phyloP scores from a whole-genome alignment of 768 basidiomycete genomes.

The Leccinellum albellum region DNA sequence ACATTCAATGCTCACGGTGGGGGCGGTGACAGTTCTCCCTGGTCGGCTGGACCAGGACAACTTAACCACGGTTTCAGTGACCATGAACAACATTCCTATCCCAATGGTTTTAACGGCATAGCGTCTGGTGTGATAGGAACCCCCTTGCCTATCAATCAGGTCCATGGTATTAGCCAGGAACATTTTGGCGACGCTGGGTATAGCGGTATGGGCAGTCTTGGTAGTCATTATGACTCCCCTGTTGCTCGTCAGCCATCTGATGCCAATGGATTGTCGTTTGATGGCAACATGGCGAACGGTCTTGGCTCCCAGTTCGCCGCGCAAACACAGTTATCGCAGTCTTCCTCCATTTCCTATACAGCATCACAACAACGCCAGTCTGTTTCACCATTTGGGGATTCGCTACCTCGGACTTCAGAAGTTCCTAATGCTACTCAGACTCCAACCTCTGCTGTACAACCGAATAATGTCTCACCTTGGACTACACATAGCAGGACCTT shows the following conservation, averaged over 20 bases:
- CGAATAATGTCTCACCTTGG: conserved; percentile 24
- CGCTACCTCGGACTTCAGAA: conserved; percentile 15
- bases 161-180: conserved; percentile 27
- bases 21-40: conserved; percentile 29
- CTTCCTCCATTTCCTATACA: conserved; percentile 20
- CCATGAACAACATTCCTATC: conserved; percentile 22
- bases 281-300: conserved; percentile 12
- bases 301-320: conserved; percentile 21
- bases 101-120: conserved; percentile 23
- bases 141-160: conserved; percentile 17
- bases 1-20: conserved; percentile 36
- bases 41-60: conserved; percentile 32
- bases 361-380: conserved; percentile 19
- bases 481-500: conserved; percentile 13
- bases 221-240: conserved; percentile 21
- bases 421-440: conserved; percentile 18
- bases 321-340: conserved; percentile 17
- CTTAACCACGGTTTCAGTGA: conserved; percentile 18
- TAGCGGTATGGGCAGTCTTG: conserved; percentile 19
- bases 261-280: conserved; percentile 23
- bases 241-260: conserved; percentile 22
- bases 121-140: conserved; percentile 17
- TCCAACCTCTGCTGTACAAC: conserved; percentile 22
- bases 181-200: conserved; percentile 24
- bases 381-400: conserved; percentile 22